Conservation (phyloP, 441 rosid species). For the Eutrema salsugineum region DNA sequence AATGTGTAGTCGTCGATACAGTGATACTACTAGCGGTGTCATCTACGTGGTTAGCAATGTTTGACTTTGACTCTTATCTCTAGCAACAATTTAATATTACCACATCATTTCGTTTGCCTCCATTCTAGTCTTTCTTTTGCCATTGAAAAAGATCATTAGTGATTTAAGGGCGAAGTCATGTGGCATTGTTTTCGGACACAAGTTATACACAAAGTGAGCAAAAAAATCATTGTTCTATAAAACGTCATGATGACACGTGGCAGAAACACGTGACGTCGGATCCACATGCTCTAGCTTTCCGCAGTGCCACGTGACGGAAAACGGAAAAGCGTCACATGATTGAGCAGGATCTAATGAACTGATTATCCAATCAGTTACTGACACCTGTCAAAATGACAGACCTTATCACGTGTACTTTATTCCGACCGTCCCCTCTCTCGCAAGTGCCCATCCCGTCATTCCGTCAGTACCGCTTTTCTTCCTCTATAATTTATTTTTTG, state of each 20-base stretch:
- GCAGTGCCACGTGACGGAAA: conserved; percentile 26
- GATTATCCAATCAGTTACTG: background rate
- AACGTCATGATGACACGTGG: conserved; percentile 27
- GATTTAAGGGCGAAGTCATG: too few relatives aligned
- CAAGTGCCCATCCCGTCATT: conserved; percentile 22
- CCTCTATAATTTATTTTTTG: background rate
- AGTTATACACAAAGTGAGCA: conserved; percentile 2
- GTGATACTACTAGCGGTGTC: too few relatives aligned
- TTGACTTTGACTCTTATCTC: too few relatives aligned
- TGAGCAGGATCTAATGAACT: conserved; percentile 29
- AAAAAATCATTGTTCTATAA: background rate
- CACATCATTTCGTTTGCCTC: too few relatives aligned
- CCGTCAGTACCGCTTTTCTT: background rate
- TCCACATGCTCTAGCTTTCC: conserved; percentile 20
- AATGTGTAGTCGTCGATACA: too few relatives aligned
- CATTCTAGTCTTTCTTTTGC: too few relatives aligned
- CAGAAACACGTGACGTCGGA: conserved; percentile 10
- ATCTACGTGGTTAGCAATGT: too few relatives aligned
- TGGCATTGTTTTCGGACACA: background rate
- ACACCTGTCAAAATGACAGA: conserved; percentile 15
- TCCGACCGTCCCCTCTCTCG: conserved; percentile 21
- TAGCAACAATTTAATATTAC: too few relatives aligned
- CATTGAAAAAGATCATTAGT: background rate
- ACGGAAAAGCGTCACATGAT: conserved; percentile 26
- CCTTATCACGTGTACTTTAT: conserved; percentile 25